phyloP scores from a whole-genome alignment of 2,329 filamentous ascomycete genomes.

The Monilinia polystroma region DNA sequence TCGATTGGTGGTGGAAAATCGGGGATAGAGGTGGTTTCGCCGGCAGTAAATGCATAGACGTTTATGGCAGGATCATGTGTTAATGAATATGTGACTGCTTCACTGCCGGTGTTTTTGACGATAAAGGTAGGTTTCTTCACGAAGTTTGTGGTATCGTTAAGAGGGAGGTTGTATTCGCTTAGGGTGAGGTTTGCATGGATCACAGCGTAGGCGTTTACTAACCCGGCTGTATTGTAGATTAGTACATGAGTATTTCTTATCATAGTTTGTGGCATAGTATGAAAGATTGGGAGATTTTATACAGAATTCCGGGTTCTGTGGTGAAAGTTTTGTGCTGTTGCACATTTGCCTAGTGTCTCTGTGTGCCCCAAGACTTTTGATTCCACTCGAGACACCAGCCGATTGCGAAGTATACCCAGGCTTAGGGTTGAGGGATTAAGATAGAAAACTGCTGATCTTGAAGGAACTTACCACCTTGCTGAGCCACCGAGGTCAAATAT shows the following conservation, averaged over 20 bases:
- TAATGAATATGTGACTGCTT: constrained; percentile 11
- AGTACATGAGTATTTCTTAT: not conserved
- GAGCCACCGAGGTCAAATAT: constrained; percentile 11
- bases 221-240: not conserved
- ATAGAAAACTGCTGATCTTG: not conserved
- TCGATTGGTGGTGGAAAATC: not conserved
- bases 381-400: not conserved
- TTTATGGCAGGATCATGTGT: constrained; percentile 10
- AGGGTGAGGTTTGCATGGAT: constrained; percentile 10
- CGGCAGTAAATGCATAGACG: constrained; percentile 6
- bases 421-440: not conserved
- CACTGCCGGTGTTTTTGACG: constrained; percentile 17
- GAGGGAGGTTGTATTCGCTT: constrained; percentile 11
- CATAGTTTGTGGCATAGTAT: not conserved
- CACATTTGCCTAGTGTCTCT: not conserved
- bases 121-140: constrained; percentile 9
- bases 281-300: not conserved
- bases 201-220: not conserved
- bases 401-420: not conserved
- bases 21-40: not conserved
- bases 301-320: not conserved
- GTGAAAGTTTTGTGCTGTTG: not conserved
- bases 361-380: not conserved
- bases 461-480: not conserved
- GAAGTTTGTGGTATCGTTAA: constrained; percentile 26